phyloP scores from a whole-genome alignment of 2,329 filamentous ascomycete genomes.

The Aspergillus phoenicis region DNA sequence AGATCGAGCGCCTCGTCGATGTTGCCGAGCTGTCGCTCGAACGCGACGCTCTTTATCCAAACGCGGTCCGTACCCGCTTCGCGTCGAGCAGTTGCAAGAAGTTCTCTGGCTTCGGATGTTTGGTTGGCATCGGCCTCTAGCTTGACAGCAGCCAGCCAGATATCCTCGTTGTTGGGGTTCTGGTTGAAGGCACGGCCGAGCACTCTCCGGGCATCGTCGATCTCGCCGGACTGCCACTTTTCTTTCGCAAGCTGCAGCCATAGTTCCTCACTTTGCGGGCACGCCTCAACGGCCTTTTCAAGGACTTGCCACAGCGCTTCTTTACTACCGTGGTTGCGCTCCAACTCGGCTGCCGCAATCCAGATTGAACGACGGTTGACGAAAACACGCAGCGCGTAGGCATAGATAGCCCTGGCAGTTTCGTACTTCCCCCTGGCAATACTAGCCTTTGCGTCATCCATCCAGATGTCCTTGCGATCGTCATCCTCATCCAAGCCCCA shows the following conservation, averaged over 20 bases:
- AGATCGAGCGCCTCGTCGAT: constrained; percentile 81
- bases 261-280: constrained; percentile 83
- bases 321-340: constrained; percentile 83
- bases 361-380: constrained; percentile 84
- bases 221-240: constrained; percentile 85
- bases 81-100: constrained; percentile 79
- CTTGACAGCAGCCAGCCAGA: constrained; percentile 95
- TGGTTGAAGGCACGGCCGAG: constrained; percentile 89
- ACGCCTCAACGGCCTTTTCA: constrained; percentile 91
- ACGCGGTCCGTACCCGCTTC: constrained; percentile 94
- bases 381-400: constrained; percentile 86
- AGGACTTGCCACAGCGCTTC: constrained; percentile 82
- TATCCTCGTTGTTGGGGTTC: constrained; percentile 95
- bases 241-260: constrained; percentile 97
- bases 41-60: constrained; percentile 94
- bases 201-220: constrained; percentile 82
- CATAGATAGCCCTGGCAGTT: constrained; percentile 90
- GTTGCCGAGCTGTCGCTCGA: constrained; percentile 83
- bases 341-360: constrained; percentile 86
- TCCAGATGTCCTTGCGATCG: constrained; percentile 92
- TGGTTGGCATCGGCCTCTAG: constrained; percentile 89
- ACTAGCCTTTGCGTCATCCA: constrained; percentile 84
- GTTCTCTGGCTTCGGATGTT: constrained; percentile 75
- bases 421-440: constrained; percentile 81
- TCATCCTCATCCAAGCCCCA: constrained; percentile 95